Percentiles rank a stretch among this genome's conserved stretches.
Evolutionary conservation across 257 asterid species (phyloP).

Genomic region (Nicotiana noctiflora): DNA sequence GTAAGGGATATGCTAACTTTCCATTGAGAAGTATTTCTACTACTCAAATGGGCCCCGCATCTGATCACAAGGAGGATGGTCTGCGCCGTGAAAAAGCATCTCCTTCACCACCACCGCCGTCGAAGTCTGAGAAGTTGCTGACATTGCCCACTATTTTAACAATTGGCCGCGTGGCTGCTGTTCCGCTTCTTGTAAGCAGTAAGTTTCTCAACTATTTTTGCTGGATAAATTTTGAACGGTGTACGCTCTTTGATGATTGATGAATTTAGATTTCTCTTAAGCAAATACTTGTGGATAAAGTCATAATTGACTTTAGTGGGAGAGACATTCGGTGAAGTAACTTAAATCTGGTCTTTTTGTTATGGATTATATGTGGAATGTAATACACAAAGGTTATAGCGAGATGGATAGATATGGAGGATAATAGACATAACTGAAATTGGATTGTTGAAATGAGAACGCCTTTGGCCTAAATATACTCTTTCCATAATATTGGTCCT

Average conservation of each 20-base stretch:
- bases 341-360: background rate
- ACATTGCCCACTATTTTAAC: constrained; percentile 94
- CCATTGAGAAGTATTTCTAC: constrained; percentile 14
- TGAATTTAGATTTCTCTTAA: too few relatives aligned
- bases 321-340: background rate
- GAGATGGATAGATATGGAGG: too few relatives aligned
- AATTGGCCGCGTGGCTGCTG: constrained; percentile 84
- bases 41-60: constrained; percentile 52
- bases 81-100: constrained; percentile 21
- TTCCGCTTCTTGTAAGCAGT: constrained; percentile 78
- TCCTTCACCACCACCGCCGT: constrained; percentile 5
- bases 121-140: constrained; percentile 51
- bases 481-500: too few relatives aligned
- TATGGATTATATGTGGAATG: too few relatives aligned
- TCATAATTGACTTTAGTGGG: background rate
- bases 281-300: background rate
- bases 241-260: background rate
- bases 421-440: too few relatives aligned
- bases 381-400: background rate
- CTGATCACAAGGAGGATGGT: constrained; percentile 33
- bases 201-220: constrained; percentile 18
- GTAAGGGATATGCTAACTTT: constrained; percentile 10
- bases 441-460: too few relatives aligned
- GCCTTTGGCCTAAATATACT: too few relatives aligned
- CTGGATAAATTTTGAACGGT: background rate